phyloP scores from a whole-genome alignment of 768 basidiomycete species.

The Paxillus ammoniavirescens region DNA sequence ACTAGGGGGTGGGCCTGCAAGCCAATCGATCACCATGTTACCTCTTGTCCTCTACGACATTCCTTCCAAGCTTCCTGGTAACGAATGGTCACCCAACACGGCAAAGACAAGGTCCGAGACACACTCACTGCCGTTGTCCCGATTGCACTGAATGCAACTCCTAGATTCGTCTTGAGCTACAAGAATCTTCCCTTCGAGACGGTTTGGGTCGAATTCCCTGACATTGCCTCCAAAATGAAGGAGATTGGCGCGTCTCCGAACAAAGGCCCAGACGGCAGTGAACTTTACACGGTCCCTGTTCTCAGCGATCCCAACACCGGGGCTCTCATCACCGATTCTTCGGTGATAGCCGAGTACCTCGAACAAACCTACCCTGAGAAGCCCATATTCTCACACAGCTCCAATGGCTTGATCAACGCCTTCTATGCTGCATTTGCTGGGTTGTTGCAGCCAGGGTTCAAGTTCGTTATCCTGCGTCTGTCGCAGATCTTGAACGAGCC shows the following conservation, averaged over 20 bases:
- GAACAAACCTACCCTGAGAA: constrained; percentile 35
- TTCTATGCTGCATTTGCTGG: constrained; percentile 9
- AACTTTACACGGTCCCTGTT: constrained; percentile 32
- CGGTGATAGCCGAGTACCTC: constrained; percentile 34
- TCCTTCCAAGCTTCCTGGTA: constrained; percentile 29
- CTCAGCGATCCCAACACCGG: constrained; percentile 33
- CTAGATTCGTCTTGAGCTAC: constrained; percentile 31
- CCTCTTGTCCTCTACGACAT: constrained; percentile 38
- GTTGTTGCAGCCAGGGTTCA: constrained; percentile 1
- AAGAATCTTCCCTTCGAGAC: constrained; percentile 35
- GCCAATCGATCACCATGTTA: constrained; percentile 13
- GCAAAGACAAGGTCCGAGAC: constrained; percentile 35
- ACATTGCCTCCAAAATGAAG: constrained; percentile 26
- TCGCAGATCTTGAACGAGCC: constrained; percentile 30
- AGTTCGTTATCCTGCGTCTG: constrained; percentile 20
- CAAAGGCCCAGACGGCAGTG: constrained; percentile 16
- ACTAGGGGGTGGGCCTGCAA: neutral
- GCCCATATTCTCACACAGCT: constrained; percentile 22
- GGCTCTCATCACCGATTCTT: constrained; percentile 29
- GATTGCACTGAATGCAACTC: neutral
- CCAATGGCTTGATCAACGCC: constrained; percentile 21
- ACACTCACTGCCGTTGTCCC: neutral
- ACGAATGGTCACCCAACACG: constrained; percentile 37
- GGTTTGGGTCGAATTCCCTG: constrained; percentile 34
- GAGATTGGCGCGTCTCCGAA: constrained; percentile 24